Base-by-base conservation (phyloP, 2,329 filamentous ascomycete genomes). In the Stagonosporopsis rhizophila region DNA sequence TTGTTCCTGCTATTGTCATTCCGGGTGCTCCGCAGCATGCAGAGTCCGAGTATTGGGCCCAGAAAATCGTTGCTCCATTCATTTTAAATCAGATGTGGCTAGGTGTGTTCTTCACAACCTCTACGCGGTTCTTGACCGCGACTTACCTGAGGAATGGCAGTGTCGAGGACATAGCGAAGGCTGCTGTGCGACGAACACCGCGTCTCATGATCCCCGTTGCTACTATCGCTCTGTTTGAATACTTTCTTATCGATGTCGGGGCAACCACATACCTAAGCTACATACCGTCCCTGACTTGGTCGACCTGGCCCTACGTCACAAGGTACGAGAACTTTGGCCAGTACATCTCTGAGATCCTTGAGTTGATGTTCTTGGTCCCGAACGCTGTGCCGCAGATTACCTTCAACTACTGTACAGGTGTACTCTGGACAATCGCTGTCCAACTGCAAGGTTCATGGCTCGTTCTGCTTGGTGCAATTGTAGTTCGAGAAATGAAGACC, bases 381-480 rank as follows among this genome's bases (percentile, higher is more conserved):
- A 82, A 81, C 44, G 78, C 77, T 2, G 77, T 78, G 7, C 80
- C 80, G 0, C 75, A 79, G 47, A 78, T 82, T 44, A 80, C 78
- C 8, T 77, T 75, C 64, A 77, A 82, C 60, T 82, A 80, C 67
- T 81, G 80, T 56, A 80, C 80, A 0, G 79, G 80, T 65, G 79
- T 82, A 5, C 71, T 82, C 1, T 82, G 80, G 80, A 81, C 79
- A 3, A 80, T 82, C 28, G 79, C 80, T 0, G 79, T 82, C 0
- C 79, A 81, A 59, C 70, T 82, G 1, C 80, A 82, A 61, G 79
- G 77, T 34, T 74, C 79, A 2, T 82, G 80, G 75, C 68, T 77
- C n/a, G 74, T 78, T 2, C 65, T 82, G 2, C 65, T 79, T 9
- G 79, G 73, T 20, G 71, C 74, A 5, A 73, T 82, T 25, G 68